phyloP scores from a whole-genome alignment of 2,329 filamentous ascomycete genomes.

The Apiospora phragmitis region DNA sequence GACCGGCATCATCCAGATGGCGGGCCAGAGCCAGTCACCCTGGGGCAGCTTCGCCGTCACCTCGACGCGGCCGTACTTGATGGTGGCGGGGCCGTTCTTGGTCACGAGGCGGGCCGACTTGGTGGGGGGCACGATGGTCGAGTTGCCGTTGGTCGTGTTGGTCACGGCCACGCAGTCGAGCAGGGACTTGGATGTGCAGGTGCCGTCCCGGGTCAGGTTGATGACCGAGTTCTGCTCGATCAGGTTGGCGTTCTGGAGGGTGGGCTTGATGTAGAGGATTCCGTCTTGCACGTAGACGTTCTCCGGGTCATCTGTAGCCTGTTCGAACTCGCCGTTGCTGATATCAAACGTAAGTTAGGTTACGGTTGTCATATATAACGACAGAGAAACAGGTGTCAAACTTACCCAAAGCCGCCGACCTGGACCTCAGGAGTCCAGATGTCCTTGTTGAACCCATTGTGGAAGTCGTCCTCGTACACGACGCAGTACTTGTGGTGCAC shows the following conservation, averaged over 20 bases:
- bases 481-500: constrained; percentile 73
- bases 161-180: constrained; percentile 68
- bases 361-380: background rate
- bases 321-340: constrained; percentile 79
- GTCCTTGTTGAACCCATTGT: constrained; percentile 54
- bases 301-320: constrained; percentile 70
- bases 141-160: constrained; percentile 69
- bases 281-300: constrained; percentile 75
- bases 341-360: background rate
- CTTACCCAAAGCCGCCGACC: constrained; percentile 74
- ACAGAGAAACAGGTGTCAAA: constrained; percentile 17
- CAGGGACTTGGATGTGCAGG: constrained; percentile 64
- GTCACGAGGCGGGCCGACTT: constrained; percentile 79
- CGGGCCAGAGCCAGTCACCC: constrained; percentile 88
- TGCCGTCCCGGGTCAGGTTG: constrained; percentile 65
- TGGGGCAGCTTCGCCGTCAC: constrained; percentile 73
- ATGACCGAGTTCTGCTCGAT: constrained; percentile 68
- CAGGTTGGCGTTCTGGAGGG: constrained; percentile 67
- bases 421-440: constrained; percentile 77
- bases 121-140: constrained; percentile 74
- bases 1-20: constrained; percentile 87
- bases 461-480: constrained; percentile 67
- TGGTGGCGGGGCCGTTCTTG: constrained; percentile 60
- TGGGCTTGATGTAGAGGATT: constrained; percentile 73
- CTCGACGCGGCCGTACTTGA: constrained; percentile 81